Percentiles rank a stretch among this genome's conserved stretches.
These are phyloP conservation scores for Platismatia glauca DNA, from an alignment of 495 filamentous ascomycete genomes.

Conservation along the genomic window DNA sequence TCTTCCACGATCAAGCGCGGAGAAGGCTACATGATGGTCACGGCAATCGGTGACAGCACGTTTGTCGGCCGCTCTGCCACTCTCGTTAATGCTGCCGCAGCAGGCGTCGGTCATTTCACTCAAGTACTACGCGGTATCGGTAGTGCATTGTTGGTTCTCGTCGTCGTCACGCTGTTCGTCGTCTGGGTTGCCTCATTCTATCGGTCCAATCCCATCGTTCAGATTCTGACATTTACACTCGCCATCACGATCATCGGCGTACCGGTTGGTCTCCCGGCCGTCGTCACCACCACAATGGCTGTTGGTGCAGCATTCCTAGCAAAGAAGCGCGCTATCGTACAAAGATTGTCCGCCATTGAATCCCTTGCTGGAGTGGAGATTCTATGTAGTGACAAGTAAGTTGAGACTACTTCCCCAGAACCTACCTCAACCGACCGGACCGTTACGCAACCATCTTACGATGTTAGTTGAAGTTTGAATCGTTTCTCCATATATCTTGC, in stretches of 20 bases:
- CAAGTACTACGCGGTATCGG: slow-evolving; percentile 79
- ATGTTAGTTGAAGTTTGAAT: neutral
- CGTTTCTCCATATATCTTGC: slow-evolving; percentile 51
- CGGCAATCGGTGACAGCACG: slow-evolving; percentile 75
- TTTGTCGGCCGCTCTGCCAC: slow-evolving; percentile 85
- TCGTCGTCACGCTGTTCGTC: slow-evolving; percentile 67
- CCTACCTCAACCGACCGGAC: neutral
- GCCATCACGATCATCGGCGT: slow-evolving; percentile 67
- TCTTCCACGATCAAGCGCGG: slow-evolving; percentile 88
- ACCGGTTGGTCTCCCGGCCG: slow-evolving; percentile 66
- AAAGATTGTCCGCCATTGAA: slow-evolving; percentile 69
- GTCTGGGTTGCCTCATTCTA: slow-evolving; percentile 86
- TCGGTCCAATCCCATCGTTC: slow-evolving; percentile 65
- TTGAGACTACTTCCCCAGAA: neutral
- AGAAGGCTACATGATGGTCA: slow-evolving; percentile 70
- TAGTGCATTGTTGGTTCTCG: slow-evolving; percentile 61
- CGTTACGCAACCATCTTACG: neutral
- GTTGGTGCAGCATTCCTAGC: slow-evolving; percentile 68
- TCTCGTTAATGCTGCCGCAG: slow-evolving; percentile 65
- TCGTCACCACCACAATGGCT: slow-evolving; percentile 65
- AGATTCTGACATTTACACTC: slow-evolving; percentile 74
- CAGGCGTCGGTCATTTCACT: slow-evolving; percentile 76
- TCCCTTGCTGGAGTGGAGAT: slow-evolving; percentile 69
- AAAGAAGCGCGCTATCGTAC: slow-evolving; percentile 66
- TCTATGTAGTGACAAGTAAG: slow-evolving; percentile 59